Conservation (phyloP, 2,329 filamentous ascomycete genomes). For the Neofusicoccum sp. region DNA sequence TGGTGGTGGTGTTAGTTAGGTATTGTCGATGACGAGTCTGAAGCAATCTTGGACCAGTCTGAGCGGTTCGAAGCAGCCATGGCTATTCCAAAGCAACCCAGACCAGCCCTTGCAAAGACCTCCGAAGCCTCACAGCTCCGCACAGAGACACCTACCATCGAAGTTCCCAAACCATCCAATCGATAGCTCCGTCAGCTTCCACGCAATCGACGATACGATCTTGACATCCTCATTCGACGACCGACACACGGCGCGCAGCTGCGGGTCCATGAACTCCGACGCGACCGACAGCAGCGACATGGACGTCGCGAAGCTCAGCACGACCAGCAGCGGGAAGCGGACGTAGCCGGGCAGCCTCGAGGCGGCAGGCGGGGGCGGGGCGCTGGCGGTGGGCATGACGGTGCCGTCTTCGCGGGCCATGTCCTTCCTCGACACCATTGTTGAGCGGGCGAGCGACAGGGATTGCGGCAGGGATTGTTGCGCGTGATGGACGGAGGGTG, state of each 20-base stretch:
- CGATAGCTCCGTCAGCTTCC: slow-evolving; percentile 64
- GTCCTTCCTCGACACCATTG: slow-evolving; percentile 1
- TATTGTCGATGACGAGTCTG: slow-evolving; percentile 40
- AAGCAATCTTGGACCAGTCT: slow-evolving; percentile 6
- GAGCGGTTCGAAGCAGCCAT: background rate
- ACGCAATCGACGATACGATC: slow-evolving; percentile 53
- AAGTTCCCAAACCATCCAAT: slow-evolving; percentile 72
- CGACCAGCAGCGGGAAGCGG: slow-evolving; percentile 45
- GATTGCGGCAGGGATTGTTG: background rate
- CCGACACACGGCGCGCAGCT: slow-evolving; percentile 67
- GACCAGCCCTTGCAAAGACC: background rate
- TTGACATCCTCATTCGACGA: slow-evolving; percentile 62
- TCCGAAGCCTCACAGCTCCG: background rate
- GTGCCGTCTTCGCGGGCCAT: slow-evolving; percentile 14
- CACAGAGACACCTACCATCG: slow-evolving; percentile 57
- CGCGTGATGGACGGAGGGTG: background rate
- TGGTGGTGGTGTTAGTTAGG: background rate
- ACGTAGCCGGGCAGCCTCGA: slow-evolving; percentile 36
- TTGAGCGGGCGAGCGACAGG: background rate
- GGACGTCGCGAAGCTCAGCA: slow-evolving; percentile 61
- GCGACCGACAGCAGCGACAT: slow-evolving; percentile 63
- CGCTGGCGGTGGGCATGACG: slow-evolving; percentile 23
- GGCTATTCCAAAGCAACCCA: background rate
- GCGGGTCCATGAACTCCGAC: slow-evolving; percentile 59
- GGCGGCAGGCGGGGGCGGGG: slow-evolving; percentile 24